Base-by-base conservation (phyloP, 371 early-diverging fungal species). In the Actinomortierella ambigua region DNA sequence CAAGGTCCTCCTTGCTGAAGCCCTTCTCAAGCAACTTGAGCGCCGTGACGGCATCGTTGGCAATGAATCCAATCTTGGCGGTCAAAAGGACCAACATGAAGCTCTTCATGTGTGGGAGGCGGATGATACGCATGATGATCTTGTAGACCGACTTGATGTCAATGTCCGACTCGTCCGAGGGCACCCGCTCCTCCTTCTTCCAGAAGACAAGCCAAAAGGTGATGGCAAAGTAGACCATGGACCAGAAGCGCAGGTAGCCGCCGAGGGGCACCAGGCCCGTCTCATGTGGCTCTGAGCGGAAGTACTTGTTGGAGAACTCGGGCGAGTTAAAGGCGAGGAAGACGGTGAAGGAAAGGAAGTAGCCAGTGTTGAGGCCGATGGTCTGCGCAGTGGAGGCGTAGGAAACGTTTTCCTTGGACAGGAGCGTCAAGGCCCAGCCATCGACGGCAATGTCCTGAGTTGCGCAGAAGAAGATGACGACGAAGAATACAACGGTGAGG, bases 361-460 rank as follows among this genome's bases (percentile, higher is more conserved):
- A 97, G 34, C 99, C 96, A 27, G 90, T 88, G 77, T 95, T 98
- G 50, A 98, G 82, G 6, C 98, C 99, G 52, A 98, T 91, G 1
- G 99, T 98, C 75, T 98, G 98, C 13, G 95, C 95, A 0, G 96
- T 94, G 20, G 94, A 94, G 0, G 98, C 97, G 76, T 88, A 93
- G 0, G 91, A 90, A 46, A 94, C 76, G 66, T 90, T 92, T 52
- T 97, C 95, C 62, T 94, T 91, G 13, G 93, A 89, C 41, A 98
- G 77, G 23, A 98, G 77, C 0, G 95, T 96, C 55, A 98, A 75
- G 2, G 98, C 98, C 98, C 98, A 98, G 7, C 92, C 99, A 69
- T 98, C 99, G 4, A 98, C 98, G 15, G 99, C 98, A 71, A 98
- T 96, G 68, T 98, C 98, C 80, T 98, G 99, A 0, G 99, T 98